Evolutionary conservation across 352 stramenopile genomes (phyloP).

Genomic region (Phytophthora cryptogea): DNA sequence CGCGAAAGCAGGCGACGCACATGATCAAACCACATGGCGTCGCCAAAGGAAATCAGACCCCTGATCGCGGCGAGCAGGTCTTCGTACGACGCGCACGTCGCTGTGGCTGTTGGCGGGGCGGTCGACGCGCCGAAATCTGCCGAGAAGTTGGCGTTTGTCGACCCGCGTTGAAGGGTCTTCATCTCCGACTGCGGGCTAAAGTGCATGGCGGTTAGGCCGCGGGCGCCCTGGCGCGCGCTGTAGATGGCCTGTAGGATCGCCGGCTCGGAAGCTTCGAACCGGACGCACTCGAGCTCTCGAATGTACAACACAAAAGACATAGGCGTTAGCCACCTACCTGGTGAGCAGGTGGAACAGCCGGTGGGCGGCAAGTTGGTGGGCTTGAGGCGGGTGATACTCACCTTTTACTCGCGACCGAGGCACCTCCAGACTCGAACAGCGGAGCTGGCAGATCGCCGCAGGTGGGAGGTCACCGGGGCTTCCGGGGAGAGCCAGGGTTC

Average conservation of each 20-base stretch:
- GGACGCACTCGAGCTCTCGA: constrained; percentile 4
- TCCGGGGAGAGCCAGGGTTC: background rate
- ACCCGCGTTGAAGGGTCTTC: background rate
- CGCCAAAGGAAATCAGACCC: constrained; percentile 1
- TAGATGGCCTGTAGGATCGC: constrained; percentile 1
- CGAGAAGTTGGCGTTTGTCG: constrained; percentile 7
- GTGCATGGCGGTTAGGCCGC: constrained; percentile 9
- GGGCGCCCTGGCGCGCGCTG: constrained; percentile 1
- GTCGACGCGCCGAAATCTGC: constrained; percentile 1
- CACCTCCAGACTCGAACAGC: background rate
- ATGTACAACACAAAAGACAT: constrained; percentile 10
- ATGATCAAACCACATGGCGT: constrained; percentile 9
- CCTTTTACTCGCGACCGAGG: background rate
- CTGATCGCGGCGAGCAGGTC: background rate
- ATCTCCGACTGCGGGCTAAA: constrained; percentile 9
- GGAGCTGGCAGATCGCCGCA: background rate
- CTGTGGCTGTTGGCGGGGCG: background rate
- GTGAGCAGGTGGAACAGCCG: background rate
- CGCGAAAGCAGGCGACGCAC: constrained; percentile 1
- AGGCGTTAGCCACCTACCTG: constrained; percentile 4
- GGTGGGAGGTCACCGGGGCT: background rate
- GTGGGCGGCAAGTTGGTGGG: constrained; percentile 1
- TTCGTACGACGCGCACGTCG: background rate
- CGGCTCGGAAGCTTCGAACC: background rate
- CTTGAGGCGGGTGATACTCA: background rate